Conservation (phyloP, 805 yeast species). For the Candida palmyrensis region DNA sequence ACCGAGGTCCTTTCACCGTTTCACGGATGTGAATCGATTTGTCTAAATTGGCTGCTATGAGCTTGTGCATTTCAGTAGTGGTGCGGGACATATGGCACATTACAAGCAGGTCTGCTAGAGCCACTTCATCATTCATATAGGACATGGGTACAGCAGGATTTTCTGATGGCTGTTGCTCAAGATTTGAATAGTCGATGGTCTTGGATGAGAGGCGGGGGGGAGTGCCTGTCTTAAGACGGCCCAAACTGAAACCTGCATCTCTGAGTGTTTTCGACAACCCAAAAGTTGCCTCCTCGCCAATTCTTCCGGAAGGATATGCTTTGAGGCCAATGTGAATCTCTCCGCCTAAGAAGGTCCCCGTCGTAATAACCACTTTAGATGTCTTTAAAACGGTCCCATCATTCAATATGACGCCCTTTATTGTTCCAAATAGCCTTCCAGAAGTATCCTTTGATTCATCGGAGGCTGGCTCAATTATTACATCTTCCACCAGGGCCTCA, state of each 20-base stretch:
- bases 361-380: slow-evolving; percentile 75
- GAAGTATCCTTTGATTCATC: slow-evolving; percentile 15
- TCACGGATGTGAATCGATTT: slow-evolving; percentile 88
- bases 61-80: slow-evolving; percentile 65
- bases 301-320: slow-evolving; percentile 83
- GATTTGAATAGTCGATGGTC: slow-evolving; percentile 61
- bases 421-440: slow-evolving; percentile 40
- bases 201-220: slow-evolving; percentile 81
- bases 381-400: slow-evolving; percentile 60
- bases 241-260: slow-evolving; percentile 75
- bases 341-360: slow-evolving; percentile 93
- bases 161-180: slow-evolving; percentile 76
- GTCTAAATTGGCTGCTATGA: slow-evolving; percentile 66
- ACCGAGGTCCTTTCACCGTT: slow-evolving; percentile 93
- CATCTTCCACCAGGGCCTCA: slow-evolving; percentile 80
- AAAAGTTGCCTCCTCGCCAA: slow-evolving; percentile 87
- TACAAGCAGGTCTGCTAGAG: slow-evolving; percentile 52
- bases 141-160: slow-evolving; percentile 88
- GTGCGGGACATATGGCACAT: slow-evolving; percentile 77
- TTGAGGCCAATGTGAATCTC: slow-evolving; percentile 89
- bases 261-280: slow-evolving; percentile 78
- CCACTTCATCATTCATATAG: slow-evolving; percentile 65
- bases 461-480: slow-evolving; percentile 50
- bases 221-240: slow-evolving; percentile 93
- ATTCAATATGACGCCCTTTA: slow-evolving; percentile 69